Conservation (phyloP, 164 flowering plant species). For the Vitis amurensis region DNA sequence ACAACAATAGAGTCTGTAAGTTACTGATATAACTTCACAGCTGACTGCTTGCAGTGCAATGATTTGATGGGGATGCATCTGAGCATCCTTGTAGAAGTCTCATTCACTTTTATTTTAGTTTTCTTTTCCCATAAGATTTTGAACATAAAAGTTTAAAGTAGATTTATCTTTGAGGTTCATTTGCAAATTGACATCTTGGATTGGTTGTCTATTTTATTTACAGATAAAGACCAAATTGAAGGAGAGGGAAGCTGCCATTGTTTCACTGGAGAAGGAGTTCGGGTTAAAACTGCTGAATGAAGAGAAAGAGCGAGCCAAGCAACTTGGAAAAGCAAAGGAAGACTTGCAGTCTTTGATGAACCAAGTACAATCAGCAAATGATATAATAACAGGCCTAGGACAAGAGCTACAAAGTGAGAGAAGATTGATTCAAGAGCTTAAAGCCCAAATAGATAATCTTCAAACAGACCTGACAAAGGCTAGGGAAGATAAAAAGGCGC, state of each 20-base stretch:
- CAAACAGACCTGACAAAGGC: constrained; percentile 36
- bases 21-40: constrained; percentile 4
- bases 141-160: neutral
- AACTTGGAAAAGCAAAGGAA: constrained; percentile 32
- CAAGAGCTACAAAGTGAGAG: constrained; percentile 65
- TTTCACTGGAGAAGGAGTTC: constrained; percentile 32
- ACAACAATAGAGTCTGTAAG: constrained; percentile 73
- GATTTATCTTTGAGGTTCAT: neutral
- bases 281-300: constrained; percentile 31
- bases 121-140: neutral
- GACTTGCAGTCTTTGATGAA: constrained; percentile 24
- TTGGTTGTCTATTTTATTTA: constrained; percentile 9
- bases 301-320: constrained; percentile 31
- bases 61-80: too few species aligned
- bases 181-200: neutral
- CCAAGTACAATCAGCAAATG: constrained; percentile 32
- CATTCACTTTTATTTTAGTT: neutral
- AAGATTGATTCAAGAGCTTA: constrained; percentile 47
- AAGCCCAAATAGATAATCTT: constrained; percentile 44
- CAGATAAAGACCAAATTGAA: constrained; percentile 62
- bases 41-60: too few species aligned
- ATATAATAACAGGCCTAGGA: constrained; percentile 45
- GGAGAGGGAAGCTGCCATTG: constrained; percentile 41
- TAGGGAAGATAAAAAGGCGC: constrained; percentile 42
- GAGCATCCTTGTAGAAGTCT: too few species aligned